Base-by-base conservation (phyloP, 2,329 filamentous ascomycete genomes). In the Coniochaeta hoffmannii region DNA sequence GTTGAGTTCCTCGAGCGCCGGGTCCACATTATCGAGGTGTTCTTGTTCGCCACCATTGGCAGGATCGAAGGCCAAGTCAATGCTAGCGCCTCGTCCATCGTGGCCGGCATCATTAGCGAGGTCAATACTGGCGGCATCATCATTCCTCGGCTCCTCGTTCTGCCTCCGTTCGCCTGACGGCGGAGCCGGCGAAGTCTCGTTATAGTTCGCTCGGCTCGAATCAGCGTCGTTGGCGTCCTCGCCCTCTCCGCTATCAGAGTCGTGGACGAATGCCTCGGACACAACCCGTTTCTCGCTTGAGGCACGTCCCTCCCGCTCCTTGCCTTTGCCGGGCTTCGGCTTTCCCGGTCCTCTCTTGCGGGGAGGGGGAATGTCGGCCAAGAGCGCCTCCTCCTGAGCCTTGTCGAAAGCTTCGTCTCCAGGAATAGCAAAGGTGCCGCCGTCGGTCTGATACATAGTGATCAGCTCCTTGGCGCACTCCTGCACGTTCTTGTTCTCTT, bases 391-490 rank as follows among this genome's bases (percentile, higher is more conserved):
- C 4, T 54, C 53, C 15, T 44, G 35, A 3, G 55, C 56, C 4
- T 50, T 34, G 12, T 53, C 53, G 11, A 30, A 28, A 4, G 31
- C 32, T 7, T 57, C 55, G 12, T 56, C 56, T 11, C 31, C 53
- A n/a, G 49, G 56, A 8, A 34, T n/a, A 24, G 31, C 28, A 51
- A 34, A 34, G 49, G 31, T 31, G 31, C 49, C 49, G 34, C 57
- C 62, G 19, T 64, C 62, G 2, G n/a, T 53, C 41, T 64, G 59
- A 31, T 60, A 63, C 58, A 61, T 61, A 4, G 62, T 53, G 50
- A 56, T 58, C 8, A 65, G 50, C 22, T 61, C 55, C 35, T 55
- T 50, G 9, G 63, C 63, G 36, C 63, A 65, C 1, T 60, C 56
- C 17, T 38, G 38, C 0, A 60, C 58, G 1, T 55, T 57, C 54